Conservation (phyloP, 2,329 filamentous ascomycete species). For the Fusarium transvaalense region DNA sequence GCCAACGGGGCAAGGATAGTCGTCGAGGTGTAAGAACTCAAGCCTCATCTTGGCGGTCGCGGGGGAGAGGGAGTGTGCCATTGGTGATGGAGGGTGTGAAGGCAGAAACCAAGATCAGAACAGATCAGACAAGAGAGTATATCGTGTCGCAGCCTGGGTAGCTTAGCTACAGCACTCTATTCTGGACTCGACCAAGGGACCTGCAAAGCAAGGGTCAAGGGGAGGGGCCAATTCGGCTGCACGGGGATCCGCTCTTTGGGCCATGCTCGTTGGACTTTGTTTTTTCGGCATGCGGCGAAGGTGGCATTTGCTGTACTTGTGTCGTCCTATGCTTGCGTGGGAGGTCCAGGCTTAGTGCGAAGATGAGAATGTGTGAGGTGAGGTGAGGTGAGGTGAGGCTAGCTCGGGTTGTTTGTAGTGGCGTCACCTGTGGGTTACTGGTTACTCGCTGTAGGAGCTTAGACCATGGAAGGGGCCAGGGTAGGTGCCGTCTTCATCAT, state of each 20-base stretch:
- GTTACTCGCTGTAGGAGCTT: slow-evolving; percentile 19
- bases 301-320: slow-evolving; percentile 21
- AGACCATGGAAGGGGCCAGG: slow-evolving; percentile 7
- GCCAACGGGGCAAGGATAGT: slow-evolving; percentile 43
- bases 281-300: slow-evolving; percentile 38
- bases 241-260: slow-evolving; percentile 47
- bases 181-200: slow-evolving; percentile 20
- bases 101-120: slow-evolving; percentile 28
- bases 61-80: slow-evolving; percentile 45
- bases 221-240: slow-evolving; percentile 47
- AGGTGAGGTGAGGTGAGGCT: slow-evolving; percentile 29
- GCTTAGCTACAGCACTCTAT: slow-evolving; percentile 12
- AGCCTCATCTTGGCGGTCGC: slow-evolving; percentile 46
- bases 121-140: slow-evolving; percentile 30
- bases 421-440: slow-evolving; percentile 34
- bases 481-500: slow-evolving; percentile 20
- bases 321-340: slow-evolving; percentile 29
- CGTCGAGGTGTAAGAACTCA: slow-evolving; percentile 38
- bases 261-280: slow-evolving; percentile 31
- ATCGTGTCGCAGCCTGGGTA: background rate
- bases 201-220: slow-evolving; percentile 23
- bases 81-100: slow-evolving; percentile 32
- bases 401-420: slow-evolving; percentile 35
- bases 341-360: slow-evolving; percentile 26
- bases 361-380: slow-evolving; percentile 16